Evolutionary conservation across 192 early-diverging fungal species (phyloP), one percentile per base, ranked within the genome.

Genomic region (Dissophora globulifera): DNA sequence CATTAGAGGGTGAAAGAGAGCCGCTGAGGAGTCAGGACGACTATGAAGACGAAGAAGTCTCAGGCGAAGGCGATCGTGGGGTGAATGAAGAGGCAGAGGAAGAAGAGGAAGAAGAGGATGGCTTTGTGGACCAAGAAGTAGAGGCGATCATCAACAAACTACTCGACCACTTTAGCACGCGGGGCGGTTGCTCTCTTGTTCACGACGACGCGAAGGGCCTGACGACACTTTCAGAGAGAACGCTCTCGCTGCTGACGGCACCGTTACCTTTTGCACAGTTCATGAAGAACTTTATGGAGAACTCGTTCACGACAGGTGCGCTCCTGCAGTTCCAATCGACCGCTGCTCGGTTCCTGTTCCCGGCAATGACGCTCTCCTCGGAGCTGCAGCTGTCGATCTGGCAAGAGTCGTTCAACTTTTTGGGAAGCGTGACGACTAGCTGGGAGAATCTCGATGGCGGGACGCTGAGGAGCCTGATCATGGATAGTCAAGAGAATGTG

Each of bases 271-370:
- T 76, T 35, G 31, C 55, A 15, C 72, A 76, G 64, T 76, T 76
- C 30, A 35, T 76, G 64, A 76, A 67, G 30, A 57, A 76, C 52
- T 76, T 67, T 50, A 55, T 76, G 52, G 72, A 76, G 23, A 76
- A 76, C 33, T 66, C 61, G 5, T 76, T 76, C 48, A 67, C 64
- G 15, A 76, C 72, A 26, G 72, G 72, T 4, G 46, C 72, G 9
- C 51, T 76, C 17, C 40, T 76, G 10, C 72, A 67, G 52, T 76
- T 55, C 58, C 72, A 76, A 27, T 32, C 63, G 2, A 76, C 72
- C 10, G 72, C 72, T 4, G 57, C 72, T 1, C 72, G 72, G 42
- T 42, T 76, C 16, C 25, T 76, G 31, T 76, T 76, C 30, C 72
- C 72, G 17, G 72, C 72, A 0, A 76, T 76, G 72, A 64, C 64